These are phyloP conservation scores for Truncatella angustata DNA, from an alignment of 2,329 filamentous ascomycete genomes.

Conservation along the genomic window DNA sequence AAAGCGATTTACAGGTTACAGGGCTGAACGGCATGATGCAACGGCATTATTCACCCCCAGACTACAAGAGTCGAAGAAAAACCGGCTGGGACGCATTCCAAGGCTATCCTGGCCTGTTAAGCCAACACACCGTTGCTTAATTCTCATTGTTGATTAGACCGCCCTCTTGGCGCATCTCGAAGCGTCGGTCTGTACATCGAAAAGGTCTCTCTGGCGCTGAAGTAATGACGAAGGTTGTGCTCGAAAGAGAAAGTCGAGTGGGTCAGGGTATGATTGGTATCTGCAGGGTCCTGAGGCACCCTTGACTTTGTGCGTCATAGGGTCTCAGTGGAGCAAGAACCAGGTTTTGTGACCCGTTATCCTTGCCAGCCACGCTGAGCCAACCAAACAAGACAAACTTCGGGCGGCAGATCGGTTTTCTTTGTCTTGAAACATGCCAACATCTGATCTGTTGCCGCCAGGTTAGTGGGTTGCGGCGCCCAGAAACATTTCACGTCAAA, in stretches of 20 bases:
- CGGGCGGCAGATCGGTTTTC: no score
- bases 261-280: conserved; percentile 4
- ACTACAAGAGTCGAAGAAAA: neutral
- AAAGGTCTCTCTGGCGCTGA: neutral
- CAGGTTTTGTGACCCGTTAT: neutral
- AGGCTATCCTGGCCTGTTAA: conserved; percentile 1
- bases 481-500: no score
- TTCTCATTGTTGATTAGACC: conserved; percentile 2
- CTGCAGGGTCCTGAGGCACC: neutral
- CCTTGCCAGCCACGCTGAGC: neutral
- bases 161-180: conserved; percentile 2
- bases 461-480: no score
- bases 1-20: neutral
- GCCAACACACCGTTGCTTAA: neutral
- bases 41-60: neutral
- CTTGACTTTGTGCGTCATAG: conserved; percentile 7
- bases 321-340: conserved; percentile 1
- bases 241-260: neutral
- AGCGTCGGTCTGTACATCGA: neutral
- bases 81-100: neutral
- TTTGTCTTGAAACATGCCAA: no score
- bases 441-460: no score
- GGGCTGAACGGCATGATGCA: neutral
- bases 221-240: neutral
- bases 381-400: no score